A percentile compares a stretch with the other conserved stretches of the same genome.
Evolutionary conservation across 2,329 filamentous ascomycete genomes (phyloP).

Genomic region (Chaetoscypha palmicola): DNA sequence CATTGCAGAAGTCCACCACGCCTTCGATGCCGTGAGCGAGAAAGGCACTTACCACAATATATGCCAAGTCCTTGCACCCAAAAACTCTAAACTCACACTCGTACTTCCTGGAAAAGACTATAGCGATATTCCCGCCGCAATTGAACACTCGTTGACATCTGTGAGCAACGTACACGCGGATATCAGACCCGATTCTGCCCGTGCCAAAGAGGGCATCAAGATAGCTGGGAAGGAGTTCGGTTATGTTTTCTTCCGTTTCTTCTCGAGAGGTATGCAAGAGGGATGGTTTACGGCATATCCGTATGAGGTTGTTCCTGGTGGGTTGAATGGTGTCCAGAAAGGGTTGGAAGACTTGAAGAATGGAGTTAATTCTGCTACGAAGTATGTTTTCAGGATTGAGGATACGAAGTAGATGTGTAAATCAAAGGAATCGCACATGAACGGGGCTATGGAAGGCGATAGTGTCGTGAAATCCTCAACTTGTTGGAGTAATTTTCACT

Average conservation of each 20-base stretch:
- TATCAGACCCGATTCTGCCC: constrained; percentile 8
- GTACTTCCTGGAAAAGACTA: constrained; percentile 39
- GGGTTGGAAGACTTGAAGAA: constrained; percentile 49
- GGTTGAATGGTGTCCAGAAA: constrained; percentile 40
- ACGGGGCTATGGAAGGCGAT: no score
- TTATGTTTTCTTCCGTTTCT: constrained; percentile 23
- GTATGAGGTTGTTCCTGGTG: constrained; percentile 43
- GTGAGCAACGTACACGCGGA: constrained; percentile 22
- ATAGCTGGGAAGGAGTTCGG: constrained; percentile 24
- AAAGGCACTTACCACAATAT: constrained; percentile 26
- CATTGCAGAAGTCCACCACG: constrained; percentile 21
- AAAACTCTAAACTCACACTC: constrained; percentile 32
- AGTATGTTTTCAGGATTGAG: constrained; percentile 49
- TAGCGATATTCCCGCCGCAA: constrained; percentile 27
- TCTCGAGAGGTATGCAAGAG: constrained; percentile 37
- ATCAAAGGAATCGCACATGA: no score
- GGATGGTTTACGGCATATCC: constrained; percentile 45
- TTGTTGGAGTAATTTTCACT: no score
- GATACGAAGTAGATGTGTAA: constrained; percentile 21
- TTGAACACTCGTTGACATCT: constrained; percentile 16
- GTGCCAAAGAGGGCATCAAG: constrained; percentile 18
- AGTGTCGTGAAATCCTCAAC: no score
- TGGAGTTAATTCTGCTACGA: constrained; percentile 55
- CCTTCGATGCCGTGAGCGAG: constrained; percentile 26
- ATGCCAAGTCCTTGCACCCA: constrained; percentile 20